Percentiles rank a stretch among this genome's conserved stretches.
phyloP scores from a whole-genome alignment of 2,329 filamentous ascomycete genomes.

The Botrytis fabae region DNA sequence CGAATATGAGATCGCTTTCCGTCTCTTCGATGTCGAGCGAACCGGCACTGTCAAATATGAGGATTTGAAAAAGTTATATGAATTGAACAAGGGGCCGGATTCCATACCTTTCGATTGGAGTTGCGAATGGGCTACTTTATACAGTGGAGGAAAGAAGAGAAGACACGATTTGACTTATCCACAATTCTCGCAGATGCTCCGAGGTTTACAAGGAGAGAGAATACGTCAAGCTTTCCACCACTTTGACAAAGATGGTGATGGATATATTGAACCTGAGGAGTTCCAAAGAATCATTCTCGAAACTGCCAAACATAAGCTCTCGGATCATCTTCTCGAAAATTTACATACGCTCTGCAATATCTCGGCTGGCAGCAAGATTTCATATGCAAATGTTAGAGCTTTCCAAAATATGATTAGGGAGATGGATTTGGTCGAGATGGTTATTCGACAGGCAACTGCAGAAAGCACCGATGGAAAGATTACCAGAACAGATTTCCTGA shows the following conservation, averaged over 20 bases:
- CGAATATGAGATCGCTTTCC: slow-evolving; percentile 98
- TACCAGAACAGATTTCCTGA: slow-evolving; percentile 88
- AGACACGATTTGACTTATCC: slow-evolving; percentile 91
- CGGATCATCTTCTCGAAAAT: slow-evolving; percentile 90
- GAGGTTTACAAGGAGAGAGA: slow-evolving; percentile 91
- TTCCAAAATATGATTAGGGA: slow-evolving; percentile 98
- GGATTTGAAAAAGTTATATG: slow-evolving; percentile 80
- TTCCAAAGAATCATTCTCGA: slow-evolving; percentile 96
- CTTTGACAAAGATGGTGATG: slow-evolving; percentile 88
- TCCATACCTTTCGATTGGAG: slow-evolving; percentile 96
- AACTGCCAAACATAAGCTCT: slow-evolving; percentile 93
- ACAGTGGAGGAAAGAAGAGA: slow-evolving; percentile 84
- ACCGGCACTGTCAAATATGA: slow-evolving; percentile 87
- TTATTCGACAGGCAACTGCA: slow-evolving; percentile 80
- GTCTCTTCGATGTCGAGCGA: slow-evolving; percentile 86
- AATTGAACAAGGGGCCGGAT: slow-evolving; percentile 80
- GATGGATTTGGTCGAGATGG: slow-evolving; percentile 95
- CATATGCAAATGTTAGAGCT: slow-evolving; percentile 93
- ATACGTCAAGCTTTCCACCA: slow-evolving; percentile 92
- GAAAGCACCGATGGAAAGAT: slow-evolving; percentile 91
- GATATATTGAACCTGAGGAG: slow-evolving; percentile 92
- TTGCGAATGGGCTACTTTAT: slow-evolving; percentile 92
- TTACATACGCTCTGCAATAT: slow-evolving; percentile 94
- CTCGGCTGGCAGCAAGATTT: slow-evolving; percentile 86
- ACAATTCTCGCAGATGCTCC: slow-evolving; percentile 97